Evolutionary conservation across 352 stramenopile species (phyloP), one percentile per base, ranked within the genome.

Genomic region (Phytophthora pistaciae): DNA sequence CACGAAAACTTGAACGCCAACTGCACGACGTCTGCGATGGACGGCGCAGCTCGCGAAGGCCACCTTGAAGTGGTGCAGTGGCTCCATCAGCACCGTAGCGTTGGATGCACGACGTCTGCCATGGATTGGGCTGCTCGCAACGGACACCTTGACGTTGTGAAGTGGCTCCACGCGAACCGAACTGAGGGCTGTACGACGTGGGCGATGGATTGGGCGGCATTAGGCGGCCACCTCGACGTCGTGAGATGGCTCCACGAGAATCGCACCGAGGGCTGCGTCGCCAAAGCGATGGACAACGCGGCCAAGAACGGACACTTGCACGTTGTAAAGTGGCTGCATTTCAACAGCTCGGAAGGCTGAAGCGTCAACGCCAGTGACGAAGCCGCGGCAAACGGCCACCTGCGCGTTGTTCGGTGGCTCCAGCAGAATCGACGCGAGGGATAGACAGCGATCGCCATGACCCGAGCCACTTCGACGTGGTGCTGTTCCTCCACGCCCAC

Each of bases 271-370:
- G 60, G 68, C 5, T 78, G 66, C 50, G 55, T 57, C 31, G 23
- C 59, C 44, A 72, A 75, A 21, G 70, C 70, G 3, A 75, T 75
- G 60, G 70, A 78, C n/a, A 62, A 70, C 27, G 70, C 70, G 4
- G 70, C 70, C 49, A 72, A 66, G 70, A 70, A 78, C 40, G 65
- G 53, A 0, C 66, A 74, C 20, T 56, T 78, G 16, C 13, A 61
- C 31, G 44, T 74, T 11, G 66, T 78, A 7, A 61, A 72, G 31
- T 78, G 52, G 58, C 66, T 78, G 5, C 70, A 78, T 25, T 13
- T 3, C 3, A 63, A 73, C 25, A 54, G 60, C 27, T 46, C 44
- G 3, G 59, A 68, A 57, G 66, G 66, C 3, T 64, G 66, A 20
- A 65, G 54, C 2, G n/a, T 59, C 7, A 18, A 29, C 3, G 66